Evolutionary conservation across 768 basidiomycete genomes (phyloP).

Genomic region (Calocybe indica): DNA sequence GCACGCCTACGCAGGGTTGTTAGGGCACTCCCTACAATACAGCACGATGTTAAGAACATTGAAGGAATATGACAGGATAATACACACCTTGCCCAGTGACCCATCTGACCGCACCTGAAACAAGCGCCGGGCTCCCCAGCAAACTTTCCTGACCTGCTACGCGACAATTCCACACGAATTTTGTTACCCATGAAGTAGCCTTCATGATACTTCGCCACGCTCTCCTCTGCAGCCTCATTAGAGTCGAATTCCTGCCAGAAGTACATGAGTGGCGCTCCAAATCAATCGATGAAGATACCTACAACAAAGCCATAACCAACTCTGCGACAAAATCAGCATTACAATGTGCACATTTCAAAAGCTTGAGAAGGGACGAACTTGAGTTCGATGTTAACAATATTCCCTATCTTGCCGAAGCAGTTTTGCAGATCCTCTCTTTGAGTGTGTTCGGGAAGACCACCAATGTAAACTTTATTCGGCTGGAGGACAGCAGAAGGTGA

Average conservation of each 20-base stretch:
- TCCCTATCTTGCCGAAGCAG: slow-evolving; percentile 83
- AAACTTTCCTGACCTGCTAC: slow-evolving; percentile 75
- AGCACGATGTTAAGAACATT: too few species aligned
- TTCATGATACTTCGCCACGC: slow-evolving; percentile 84
- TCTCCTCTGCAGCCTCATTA: slow-evolving; percentile 78
- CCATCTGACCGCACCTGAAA: slow-evolving; percentile 80
- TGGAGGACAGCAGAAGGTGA: slow-evolving; percentile 61
- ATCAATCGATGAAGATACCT: slow-evolving; percentile 22
- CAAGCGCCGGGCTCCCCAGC: slow-evolving; percentile 85
- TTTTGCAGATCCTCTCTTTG: slow-evolving; percentile 79
- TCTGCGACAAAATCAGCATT: slow-evolving; percentile 32
- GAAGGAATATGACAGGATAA: background rate
- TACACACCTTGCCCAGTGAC: slow-evolving; percentile 84
- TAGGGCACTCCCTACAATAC: slow-evolving; percentile 63
- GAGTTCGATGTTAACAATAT: slow-evolving; percentile 70
- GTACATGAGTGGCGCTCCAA: slow-evolving; percentile 3
- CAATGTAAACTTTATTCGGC: slow-evolving; percentile 93
- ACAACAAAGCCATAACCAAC: slow-evolving; percentile 90
- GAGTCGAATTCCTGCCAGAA: slow-evolving; percentile 70
- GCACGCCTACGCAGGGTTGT: slow-evolving; percentile 44
- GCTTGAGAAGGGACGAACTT: slow-evolving; percentile 49
- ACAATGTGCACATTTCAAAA: slow-evolving; percentile 1
- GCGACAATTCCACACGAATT: slow-evolving; percentile 83
- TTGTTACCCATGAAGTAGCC: slow-evolving; percentile 91
- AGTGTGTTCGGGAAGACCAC: slow-evolving; percentile 83